Conservation (phyloP, 768 basidiomycete genomes). For the Pulveroboletus ravenelii region DNA sequence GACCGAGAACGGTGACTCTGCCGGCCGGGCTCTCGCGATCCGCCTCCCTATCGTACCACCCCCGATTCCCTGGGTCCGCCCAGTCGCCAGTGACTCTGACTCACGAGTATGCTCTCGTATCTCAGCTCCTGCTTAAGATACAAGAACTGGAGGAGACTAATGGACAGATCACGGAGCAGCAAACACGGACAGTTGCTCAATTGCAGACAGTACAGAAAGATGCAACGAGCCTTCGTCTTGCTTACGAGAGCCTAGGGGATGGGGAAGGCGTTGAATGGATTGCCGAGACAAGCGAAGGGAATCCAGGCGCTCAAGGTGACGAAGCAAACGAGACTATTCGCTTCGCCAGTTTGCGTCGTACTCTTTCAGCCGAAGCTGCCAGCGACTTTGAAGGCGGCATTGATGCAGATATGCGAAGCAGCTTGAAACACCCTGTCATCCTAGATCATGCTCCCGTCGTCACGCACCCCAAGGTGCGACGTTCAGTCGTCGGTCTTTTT, state of each 20-base stretch:
- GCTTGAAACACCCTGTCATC: slow-evolving; percentile 13
- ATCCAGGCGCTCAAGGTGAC: slow-evolving; percentile 23
- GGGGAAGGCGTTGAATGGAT: slow-evolving; percentile 38
- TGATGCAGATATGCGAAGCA: slow-evolving; percentile 23
- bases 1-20: slow-evolving; percentile 17
- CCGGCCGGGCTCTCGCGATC: slow-evolving; percentile 24
- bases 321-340: slow-evolving; percentile 31
- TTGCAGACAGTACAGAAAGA: slow-evolving; percentile 69
- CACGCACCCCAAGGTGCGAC: slow-evolving; percentile 34
- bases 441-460: slow-evolving; percentile 17
- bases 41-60: slow-evolving; percentile 19
- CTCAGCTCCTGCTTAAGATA: slow-evolving; percentile 70
- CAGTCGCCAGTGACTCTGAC: slow-evolving; percentile 16
- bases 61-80: slow-evolving; percentile 6
- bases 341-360: slow-evolving; percentile 26
- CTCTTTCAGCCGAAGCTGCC: slow-evolving; percentile 20
- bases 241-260: slow-evolving; percentile 65
- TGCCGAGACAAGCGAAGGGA: slow-evolving; percentile 41
- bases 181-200: slow-evolving; percentile 54
- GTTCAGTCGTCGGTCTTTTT: slow-evolving; percentile 62
- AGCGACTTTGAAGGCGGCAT: slow-evolving; percentile 20
- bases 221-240: slow-evolving; percentile 61
- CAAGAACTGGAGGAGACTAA: slow-evolving; percentile 75
- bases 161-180: slow-evolving; percentile 57
- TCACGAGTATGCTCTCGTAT: slow-evolving; percentile 53